phyloP scores from a whole-genome alignment of 1,284 basidiomycete genomes.

The Sanghuangporus baumii region DNA sequence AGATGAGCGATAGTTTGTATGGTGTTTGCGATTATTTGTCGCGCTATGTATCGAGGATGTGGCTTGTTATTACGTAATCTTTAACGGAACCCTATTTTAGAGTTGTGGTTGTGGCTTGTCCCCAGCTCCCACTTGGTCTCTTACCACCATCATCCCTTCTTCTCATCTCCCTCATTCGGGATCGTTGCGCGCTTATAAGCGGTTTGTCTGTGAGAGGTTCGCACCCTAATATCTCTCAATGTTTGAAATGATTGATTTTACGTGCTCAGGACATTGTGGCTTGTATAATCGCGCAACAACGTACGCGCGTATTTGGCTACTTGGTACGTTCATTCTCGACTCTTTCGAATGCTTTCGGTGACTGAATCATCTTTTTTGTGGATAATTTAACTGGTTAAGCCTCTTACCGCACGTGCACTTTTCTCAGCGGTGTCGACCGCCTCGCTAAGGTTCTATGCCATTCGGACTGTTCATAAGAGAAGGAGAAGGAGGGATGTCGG shows the following conservation, averaged over 20 bases:
- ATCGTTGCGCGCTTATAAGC: background rate
- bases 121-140: background rate
- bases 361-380: no score
- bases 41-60: background rate
- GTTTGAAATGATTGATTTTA: background rate
- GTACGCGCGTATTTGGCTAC: no score
- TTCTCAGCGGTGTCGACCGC: no score
- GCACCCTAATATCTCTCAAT: no score
- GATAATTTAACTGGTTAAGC: no score
- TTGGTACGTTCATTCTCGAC: no score
- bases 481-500: no score
- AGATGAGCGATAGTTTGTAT: background rate
- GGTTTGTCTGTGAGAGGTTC: no score
- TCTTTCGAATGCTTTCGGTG: no score
- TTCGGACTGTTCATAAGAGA: no score
- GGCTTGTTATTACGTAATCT: background rate
- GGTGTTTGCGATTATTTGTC: background rate
- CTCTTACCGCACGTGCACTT: no score
- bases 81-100: background rate
- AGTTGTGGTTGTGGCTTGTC: background rate
- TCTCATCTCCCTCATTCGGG: background rate
- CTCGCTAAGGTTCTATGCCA: no score
- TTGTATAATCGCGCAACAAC: background rate
- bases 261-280: background rate
- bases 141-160: background rate